Evolutionary conservation across 306 rosid genomes (phyloP).

Genomic region (Lathyrus tuberosus): DNA sequence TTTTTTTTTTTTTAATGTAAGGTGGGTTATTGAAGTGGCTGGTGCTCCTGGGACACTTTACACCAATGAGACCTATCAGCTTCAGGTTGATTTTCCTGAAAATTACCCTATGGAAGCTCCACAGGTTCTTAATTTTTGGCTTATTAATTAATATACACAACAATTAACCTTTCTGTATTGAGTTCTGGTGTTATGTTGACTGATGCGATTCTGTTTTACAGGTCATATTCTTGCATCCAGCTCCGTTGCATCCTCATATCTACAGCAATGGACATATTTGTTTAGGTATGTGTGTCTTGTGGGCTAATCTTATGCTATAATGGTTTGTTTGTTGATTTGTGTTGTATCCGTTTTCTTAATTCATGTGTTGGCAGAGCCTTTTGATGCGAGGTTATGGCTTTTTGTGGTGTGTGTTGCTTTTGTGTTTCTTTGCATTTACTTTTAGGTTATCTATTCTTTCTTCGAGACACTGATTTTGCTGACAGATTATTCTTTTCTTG

Average conservation of each 20-base stretch:
- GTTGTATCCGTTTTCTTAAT: conserved; percentile 8
- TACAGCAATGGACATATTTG: conserved; percentile 99
- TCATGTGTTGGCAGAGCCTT: not conserved
- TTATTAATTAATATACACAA: not conserved
- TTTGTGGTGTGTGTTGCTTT: no score
- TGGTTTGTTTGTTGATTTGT: not conserved
- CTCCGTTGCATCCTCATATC: conserved; percentile 98
- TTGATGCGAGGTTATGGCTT: conserved; percentile 7
- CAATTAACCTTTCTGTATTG: not conserved
- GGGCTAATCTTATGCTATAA: not conserved
- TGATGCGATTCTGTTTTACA: conserved; percentile 43
- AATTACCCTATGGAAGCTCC: conserved; percentile 99
- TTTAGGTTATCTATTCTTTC: conserved; percentile 26
- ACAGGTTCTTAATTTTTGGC: conserved; percentile 54
- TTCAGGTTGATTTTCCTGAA: conserved; percentile 99
- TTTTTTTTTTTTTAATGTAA: conserved; percentile 34
- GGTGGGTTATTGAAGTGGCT: conserved; percentile 99
- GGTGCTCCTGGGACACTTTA: conserved; percentile 99
- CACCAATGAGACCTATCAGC: conserved; percentile 88
- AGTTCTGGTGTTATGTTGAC: conserved; percentile 15
- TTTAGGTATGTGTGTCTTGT: conserved; percentile 61
- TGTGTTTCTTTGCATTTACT: conserved; percentile 13
- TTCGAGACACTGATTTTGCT: conserved; percentile 3
- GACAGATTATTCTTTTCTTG: conserved; percentile 18
- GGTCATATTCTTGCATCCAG: conserved; percentile 97